These are phyloP conservation scores for Lichtheimia ramosa DNA, from an alignment of 371 early-diverging fungal genomes.

Conservation along the genomic window DNA sequence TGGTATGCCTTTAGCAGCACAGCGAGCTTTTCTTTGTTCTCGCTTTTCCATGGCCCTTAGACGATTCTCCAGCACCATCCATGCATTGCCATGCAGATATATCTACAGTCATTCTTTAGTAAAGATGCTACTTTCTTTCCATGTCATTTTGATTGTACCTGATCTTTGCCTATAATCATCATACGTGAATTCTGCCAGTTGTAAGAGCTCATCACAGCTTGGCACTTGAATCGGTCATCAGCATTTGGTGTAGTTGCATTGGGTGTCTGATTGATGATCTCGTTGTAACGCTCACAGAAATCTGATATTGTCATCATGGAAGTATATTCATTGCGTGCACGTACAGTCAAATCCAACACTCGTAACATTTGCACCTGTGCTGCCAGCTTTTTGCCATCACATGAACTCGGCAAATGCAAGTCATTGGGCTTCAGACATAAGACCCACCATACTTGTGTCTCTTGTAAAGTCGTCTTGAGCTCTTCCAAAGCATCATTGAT, in stretches of 20 bases:
- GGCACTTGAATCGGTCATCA: constrained; percentile 10
- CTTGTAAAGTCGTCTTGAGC: constrained; percentile 69
- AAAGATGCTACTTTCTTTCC: neutral
- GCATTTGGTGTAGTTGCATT: constrained; percentile 15
- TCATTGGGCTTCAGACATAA: constrained; percentile 79
- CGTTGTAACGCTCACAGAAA: constrained; percentile 67
- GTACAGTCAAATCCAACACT: constrained; percentile 48
- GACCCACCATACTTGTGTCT: constrained; percentile 85
- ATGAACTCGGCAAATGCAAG: constrained; percentile 51
- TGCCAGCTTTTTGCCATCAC: constrained; percentile 48
- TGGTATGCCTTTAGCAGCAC: constrained; percentile 17
- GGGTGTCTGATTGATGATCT: constrained; percentile 40
- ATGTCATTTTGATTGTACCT: constrained; percentile 8
- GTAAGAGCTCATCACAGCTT: constrained; percentile 10
- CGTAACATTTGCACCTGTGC: constrained; percentile 55
- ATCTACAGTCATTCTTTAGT: constrained; percentile 24
- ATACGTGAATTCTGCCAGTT: constrained; percentile 14
- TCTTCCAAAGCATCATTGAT: constrained; percentile 55
- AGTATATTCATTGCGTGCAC: constrained; percentile 56
- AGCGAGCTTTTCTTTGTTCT: constrained; percentile 24
- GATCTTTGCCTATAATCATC: constrained; percentile 14
- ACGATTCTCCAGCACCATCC: constrained; percentile 65
- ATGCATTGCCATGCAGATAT: constrained; percentile 66
- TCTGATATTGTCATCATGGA: constrained; percentile 49
- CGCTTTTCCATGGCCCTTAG: constrained; percentile 37